Percentiles rank a stretch among this genome's conserved stretches.
These are phyloP conservation scores for Pleodorina starrii DNA, from an alignment of 139 green algal species.

Conservation along the genomic window DNA sequence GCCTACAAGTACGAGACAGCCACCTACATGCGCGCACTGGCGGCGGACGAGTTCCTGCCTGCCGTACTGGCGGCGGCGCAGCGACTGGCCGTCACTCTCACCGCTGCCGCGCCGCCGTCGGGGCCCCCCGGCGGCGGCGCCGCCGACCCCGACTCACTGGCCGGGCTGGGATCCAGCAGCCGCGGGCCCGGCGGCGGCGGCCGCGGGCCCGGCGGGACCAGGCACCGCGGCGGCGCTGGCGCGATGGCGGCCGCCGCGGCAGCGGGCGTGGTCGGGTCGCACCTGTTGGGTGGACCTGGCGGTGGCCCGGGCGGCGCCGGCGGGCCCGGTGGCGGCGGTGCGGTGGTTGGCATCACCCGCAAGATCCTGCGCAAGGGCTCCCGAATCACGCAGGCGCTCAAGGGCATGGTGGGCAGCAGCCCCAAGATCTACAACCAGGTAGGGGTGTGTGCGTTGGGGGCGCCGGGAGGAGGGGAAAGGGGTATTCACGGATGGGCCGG, in stretches of 20 bases:
- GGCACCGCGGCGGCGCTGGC: not conserved
- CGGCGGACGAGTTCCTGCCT: conserved; percentile 78
- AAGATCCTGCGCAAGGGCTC: conserved; percentile 70
- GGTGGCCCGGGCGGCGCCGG: not conserved
- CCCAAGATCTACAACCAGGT: conserved; percentile 79
- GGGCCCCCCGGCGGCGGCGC: not conserved
- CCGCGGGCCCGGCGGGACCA: not conserved
- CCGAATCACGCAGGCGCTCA: conserved; percentile 54
- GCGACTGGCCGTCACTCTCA: not conserved
- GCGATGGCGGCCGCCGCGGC: conserved; percentile 26
- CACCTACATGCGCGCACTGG: conserved; percentile 75
- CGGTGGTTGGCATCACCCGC: conserved; percentile 45
- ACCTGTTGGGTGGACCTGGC: not conserved
- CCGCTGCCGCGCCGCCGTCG: not conserved
- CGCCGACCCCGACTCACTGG: conserved; percentile 22
- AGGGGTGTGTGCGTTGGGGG: not conserved
- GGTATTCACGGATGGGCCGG: too few relatives aligned
- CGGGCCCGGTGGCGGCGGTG: not conserved
- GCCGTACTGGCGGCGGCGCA: not conserved
- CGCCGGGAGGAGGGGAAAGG: not conserved
- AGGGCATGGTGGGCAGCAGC: conserved; percentile 67
- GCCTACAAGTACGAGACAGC: conserved; percentile 80
- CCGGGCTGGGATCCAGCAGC: not conserved
- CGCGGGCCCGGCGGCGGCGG: not conserved
- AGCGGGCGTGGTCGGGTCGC: conserved; percentile 12